A percentile compares a stretch with the other conserved stretches of the same genome.
Conservation (phyloP, 1,284 basidiomycete genomes). For the Cutaneotrichosporon dermatis region DNA sequence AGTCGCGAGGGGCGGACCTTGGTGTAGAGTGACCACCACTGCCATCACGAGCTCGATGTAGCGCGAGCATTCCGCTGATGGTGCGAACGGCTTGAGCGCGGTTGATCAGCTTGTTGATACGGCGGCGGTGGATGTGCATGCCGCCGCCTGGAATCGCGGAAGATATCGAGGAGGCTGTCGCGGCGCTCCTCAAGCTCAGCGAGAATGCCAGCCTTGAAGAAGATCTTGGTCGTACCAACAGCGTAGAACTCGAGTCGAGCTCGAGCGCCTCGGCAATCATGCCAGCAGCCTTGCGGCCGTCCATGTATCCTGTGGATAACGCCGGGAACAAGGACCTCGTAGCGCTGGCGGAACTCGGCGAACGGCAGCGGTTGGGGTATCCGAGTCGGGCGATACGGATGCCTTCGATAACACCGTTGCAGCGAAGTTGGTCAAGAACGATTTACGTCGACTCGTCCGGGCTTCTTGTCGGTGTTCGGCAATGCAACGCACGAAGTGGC, state of each 20-base stretch:
- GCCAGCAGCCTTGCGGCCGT: constrained; percentile 87
- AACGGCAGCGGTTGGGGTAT: constrained; percentile 97
- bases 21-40: constrained; percentile 98
- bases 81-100: constrained; percentile 85
- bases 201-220: constrained; percentile 97
- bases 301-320: constrained; percentile 94
- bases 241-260: constrained; percentile 79
- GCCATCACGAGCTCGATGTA: constrained; percentile 90
- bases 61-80: constrained; percentile 92
- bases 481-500: constrained; percentile 98
- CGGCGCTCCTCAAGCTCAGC: constrained; percentile 96
- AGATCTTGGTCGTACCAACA: constrained; percentile 95
- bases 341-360: constrained; percentile 94
- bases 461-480: constrained; percentile 88
- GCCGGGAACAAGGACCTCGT: constrained; percentile 91
- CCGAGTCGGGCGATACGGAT: constrained; percentile 97
- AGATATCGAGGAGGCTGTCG: constrained; percentile 81
- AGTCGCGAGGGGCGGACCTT: constrained; percentile 89
- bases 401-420: constrained; percentile 98
- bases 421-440: constrained; percentile 92
- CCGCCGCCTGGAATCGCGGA: constrained; percentile 83
- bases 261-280: constrained; percentile 90
- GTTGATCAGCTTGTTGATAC: constrained; percentile 93
- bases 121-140: constrained; percentile 82
- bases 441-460: constrained; percentile 91